Base-by-base conservation (phyloP, 108 stramenopile species). In the Skeletonema potamos region DNA sequence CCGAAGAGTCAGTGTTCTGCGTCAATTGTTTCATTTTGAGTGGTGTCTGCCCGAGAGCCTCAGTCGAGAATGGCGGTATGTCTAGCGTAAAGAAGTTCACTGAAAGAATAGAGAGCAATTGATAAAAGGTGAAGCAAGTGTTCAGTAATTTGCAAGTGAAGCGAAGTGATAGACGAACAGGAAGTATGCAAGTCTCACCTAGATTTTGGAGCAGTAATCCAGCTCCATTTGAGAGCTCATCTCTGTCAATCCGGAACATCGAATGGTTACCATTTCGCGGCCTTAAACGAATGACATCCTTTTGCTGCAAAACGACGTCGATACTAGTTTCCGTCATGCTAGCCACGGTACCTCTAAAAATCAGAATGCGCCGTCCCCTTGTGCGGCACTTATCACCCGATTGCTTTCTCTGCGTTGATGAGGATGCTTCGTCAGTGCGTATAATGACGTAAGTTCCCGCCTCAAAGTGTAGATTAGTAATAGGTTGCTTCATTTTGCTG, bases 181-280 rank as follows among this genome's bases (percentile, higher is more conserved):
- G 12, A 10, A 37, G 36, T 13, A 10, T 37, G 11, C 36, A 37
- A 37, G 36, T 37, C 39, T 51, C 22, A 51, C 48, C 72, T 22
- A 96, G 64, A 82, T 96, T 96, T 64, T 89, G 91, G 11, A 92
- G 76, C 8, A 93, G 77, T 8, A 90, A 85, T 44, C 90, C 90
- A 7, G 72, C 67, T 27, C 86, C 84, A 55, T 76, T 80, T 8
- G 79, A 57, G 11, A 76, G 62, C 11, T 82, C 88, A 59, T 93
- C 91, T 51, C 79, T 88, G 70, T 96, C 95, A 22, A 96, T 57
- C 37, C 95, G 85, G 37, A 92, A 93, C 28, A 44, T 59, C 0
- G 65, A 12, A 15, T 18, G n/a, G 37, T 48, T 54, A 13, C 18
- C 32, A 27, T 17, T 2, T 6, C 46, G 55, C 58, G 30, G 13